phyloP scores from a whole-genome alignment of 345 rosid genomes.

The Luvunga scandens region DNA sequence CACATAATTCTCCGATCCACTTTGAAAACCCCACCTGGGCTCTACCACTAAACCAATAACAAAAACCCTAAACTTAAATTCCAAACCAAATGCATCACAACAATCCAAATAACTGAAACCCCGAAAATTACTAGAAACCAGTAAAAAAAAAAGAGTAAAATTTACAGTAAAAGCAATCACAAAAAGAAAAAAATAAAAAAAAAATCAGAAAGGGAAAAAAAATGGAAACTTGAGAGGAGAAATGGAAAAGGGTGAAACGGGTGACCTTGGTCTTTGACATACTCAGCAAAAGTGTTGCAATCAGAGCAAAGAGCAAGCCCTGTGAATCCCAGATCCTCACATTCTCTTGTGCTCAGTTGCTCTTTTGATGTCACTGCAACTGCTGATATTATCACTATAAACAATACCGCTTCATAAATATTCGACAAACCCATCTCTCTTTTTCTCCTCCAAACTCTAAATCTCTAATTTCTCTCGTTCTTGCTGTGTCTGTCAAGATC shows the following conservation, averaged over 20 bases:
- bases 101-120: neutral
- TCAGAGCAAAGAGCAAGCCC: conserved; percentile 98
- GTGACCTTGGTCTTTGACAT: conserved; percentile 84
- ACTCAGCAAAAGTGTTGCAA: conserved; percentile 79
- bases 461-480: neutral
- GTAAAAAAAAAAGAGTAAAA: neutral
- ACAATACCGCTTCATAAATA: neutral
- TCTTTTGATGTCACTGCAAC: conserved; percentile 42
- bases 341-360: conserved; percentile 64
- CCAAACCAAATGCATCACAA: neutral
- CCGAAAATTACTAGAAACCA: neutral
- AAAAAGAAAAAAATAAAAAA: no score
- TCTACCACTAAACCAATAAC: neutral
- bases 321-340: conserved; percentile 87
- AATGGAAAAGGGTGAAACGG: conserved; percentile 4
- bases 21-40: neutral
- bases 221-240: neutral
- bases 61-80: neutral
- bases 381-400: neutral
- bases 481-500: neutral
- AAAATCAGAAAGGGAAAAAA: neutral
- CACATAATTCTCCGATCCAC: neutral
- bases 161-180: neutral
- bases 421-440: conserved; percentile 16
- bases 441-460: neutral